Conservation (phyloP, 306 rosid species). For the Geum urbanum region DNA sequence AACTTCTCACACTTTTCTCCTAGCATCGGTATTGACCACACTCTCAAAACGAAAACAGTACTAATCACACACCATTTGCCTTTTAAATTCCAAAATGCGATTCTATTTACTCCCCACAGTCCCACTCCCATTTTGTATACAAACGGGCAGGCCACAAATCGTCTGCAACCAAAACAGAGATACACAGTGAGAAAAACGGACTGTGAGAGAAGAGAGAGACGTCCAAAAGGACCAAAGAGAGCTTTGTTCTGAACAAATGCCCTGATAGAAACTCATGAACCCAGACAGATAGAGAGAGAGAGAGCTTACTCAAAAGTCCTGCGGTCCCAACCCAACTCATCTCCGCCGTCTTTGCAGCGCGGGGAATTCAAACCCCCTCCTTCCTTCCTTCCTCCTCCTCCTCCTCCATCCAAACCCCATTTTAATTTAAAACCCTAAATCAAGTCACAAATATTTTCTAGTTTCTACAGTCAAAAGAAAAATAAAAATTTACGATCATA, state of each 20-base stretch:
- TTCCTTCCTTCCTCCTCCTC: neutral
- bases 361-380: constrained; percentile 12
- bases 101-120: neutral
- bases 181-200: neutral
- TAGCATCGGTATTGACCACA: neutral
- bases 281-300: neutral
- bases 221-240: neutral
- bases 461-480: too few relatives aligned
- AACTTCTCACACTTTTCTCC: too few relatives aligned
- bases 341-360: constrained; percentile 39
- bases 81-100: neutral
- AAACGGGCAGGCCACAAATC: neutral
- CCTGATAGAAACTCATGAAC: constrained; percentile 24
- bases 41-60: neutral
- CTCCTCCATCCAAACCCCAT: neutral
- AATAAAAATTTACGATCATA: neutral
- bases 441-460: too few relatives aligned
- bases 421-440: neutral
- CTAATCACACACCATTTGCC: neutral
- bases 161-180: neutral
- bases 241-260: constrained; percentile 17
- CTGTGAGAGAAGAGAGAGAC: neutral
- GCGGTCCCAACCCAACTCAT: constrained; percentile 23
- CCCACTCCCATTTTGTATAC: neutral
- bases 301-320: constrained; percentile 3